A percentile compares a stretch with the other conserved stretches of the same genome.
phyloP scores from a whole-genome alignment of 2,329 filamentous ascomycete species.

The Boeremia lycopersici region DNA sequence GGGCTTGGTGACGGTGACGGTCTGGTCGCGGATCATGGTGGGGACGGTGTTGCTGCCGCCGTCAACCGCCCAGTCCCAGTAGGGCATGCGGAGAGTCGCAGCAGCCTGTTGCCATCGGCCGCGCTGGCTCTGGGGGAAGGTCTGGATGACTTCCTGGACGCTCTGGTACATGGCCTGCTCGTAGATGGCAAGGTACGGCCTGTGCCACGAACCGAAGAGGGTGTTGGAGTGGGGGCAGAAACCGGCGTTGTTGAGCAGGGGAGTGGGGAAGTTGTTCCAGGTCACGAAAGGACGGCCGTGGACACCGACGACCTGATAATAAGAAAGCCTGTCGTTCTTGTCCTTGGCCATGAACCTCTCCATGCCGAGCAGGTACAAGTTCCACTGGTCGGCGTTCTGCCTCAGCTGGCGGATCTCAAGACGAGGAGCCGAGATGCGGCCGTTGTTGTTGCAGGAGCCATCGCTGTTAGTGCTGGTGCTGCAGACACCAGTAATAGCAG shows the following conservation, averaged over 20 bases:
- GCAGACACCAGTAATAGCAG: slow-evolving; percentile 40
- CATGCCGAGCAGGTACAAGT: slow-evolving; percentile 76
- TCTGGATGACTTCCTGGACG: slow-evolving; percentile 49
- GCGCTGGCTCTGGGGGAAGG: slow-evolving; percentile 49
- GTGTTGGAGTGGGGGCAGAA: slow-evolving; percentile 80
- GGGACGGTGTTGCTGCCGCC: slow-evolving; percentile 37
- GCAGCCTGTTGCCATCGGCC: slow-evolving; percentile 50
- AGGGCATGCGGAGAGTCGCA: slow-evolving; percentile 51
- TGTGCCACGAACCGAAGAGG: slow-evolving; percentile 82
- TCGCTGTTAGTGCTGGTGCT: slow-evolving; percentile 28
- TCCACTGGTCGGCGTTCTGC: slow-evolving; percentile 69
- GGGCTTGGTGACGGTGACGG: slow-evolving; percentile 52
- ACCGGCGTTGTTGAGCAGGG: slow-evolving; percentile 60
- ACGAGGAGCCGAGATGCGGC: slow-evolving; percentile 52
- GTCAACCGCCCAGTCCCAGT: slow-evolving; percentile 56
- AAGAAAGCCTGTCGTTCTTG: slow-evolving; percentile 70
- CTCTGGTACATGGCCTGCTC: slow-evolving; percentile 56
- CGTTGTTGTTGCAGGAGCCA: slow-evolving; percentile 30
- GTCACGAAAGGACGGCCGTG: slow-evolving; percentile 73
- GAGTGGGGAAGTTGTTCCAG: slow-evolving; percentile 58
- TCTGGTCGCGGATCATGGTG: slow-evolving; percentile 48
- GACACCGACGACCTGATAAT: slow-evolving; percentile 80
- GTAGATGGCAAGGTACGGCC: slow-evolving; percentile 73
- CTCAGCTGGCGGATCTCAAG: slow-evolving; percentile 71
- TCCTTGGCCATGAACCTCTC: slow-evolving; percentile 72